Conservation (phyloP, 2,329 filamentous ascomycete genomes). For the Teratosphaeria pseudoeucalypti region DNA sequence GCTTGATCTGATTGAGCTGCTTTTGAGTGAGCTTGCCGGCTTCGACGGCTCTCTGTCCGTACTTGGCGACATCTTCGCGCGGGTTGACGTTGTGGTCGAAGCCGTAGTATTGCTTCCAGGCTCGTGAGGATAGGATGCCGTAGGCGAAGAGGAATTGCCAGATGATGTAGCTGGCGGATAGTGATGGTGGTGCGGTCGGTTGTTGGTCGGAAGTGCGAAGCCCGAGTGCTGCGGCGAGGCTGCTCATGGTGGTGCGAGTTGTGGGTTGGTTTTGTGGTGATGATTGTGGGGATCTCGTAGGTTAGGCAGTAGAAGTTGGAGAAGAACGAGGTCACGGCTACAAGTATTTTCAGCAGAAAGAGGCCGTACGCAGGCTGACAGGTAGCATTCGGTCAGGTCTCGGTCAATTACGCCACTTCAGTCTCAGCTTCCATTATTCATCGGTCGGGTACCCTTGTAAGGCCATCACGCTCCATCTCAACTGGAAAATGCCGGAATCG, state of each 20-base stretch:
- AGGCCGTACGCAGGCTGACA: too few species aligned
- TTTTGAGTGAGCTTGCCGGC: slow-evolving; percentile 33
- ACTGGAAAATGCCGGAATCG: too few species aligned
- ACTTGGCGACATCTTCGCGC: slow-evolving; percentile 37
- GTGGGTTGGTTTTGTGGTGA: neutral
- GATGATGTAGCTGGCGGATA: slow-evolving; percentile 25
- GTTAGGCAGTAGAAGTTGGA: neutral
- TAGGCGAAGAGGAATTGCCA: slow-evolving; percentile 38
- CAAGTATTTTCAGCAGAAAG: neutral
- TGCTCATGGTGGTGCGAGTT: neutral
- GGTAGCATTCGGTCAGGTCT: neutral
- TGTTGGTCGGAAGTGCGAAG: neutral
- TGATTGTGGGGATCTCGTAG: neutral
- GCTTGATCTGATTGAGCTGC: slow-evolving; percentile 34
- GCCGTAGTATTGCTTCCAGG: slow-evolving; percentile 32
- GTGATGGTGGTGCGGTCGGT: slow-evolving; percentile 9
- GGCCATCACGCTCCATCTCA: neutral
- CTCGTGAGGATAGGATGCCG: slow-evolving; percentile 33
- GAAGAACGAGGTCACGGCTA: neutral
- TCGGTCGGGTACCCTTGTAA: neutral
- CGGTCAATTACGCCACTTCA: neutral
- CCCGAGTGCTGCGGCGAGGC: neutral
- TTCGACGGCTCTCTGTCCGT: slow-evolving; percentile 32
- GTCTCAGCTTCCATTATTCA: neutral
- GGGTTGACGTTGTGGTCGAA: slow-evolving; percentile 41